phyloP scores from a whole-genome alignment of 2,329 filamentous ascomycete genomes.

The Penicillium glabrum region DNA sequence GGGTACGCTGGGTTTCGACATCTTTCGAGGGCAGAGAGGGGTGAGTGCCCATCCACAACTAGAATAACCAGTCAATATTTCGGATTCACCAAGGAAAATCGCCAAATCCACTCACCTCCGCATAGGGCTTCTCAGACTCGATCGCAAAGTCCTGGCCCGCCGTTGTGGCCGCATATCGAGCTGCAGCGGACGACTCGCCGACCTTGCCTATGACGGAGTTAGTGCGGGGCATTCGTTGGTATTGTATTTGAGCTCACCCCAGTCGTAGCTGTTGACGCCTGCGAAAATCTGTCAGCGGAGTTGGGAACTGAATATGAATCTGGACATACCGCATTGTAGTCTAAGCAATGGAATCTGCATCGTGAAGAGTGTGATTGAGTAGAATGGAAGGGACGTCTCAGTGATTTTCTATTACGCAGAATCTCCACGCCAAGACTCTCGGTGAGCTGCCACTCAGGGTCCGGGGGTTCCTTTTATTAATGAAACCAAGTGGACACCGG shows the following conservation, averaged over 20 bases:
- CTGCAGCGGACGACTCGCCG: conserved; percentile 81
- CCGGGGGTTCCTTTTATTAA: neutral
- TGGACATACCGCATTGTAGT: conserved; percentile 59
- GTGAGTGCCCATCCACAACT: conserved; percentile 99
- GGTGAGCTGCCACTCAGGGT: conserved; percentile 13
- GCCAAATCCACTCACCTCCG: conserved; percentile 62
- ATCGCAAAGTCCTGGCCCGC: conserved; percentile 72
- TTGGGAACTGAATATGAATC: neutral
- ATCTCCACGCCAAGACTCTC: conserved; percentile 24
- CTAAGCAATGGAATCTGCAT: conserved; percentile 82
- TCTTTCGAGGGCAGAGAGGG: conserved; percentile 94
- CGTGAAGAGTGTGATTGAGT: conserved; percentile 21
- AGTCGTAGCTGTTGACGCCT: conserved; percentile 98
- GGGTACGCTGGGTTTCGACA: conserved; percentile 74
- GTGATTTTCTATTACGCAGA: conserved; percentile 19
- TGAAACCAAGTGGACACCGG: neutral
- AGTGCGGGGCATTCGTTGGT: conserved; percentile 23
- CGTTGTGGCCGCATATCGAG: conserved; percentile 84
- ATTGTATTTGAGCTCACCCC: conserved; percentile 60
- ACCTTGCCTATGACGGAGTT: conserved; percentile 66
- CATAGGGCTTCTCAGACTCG: conserved; percentile 86
- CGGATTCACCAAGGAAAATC: neutral
- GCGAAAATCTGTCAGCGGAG: neutral
- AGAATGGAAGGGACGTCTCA: conserved; percentile 13
- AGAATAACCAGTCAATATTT: neutral